These are phyloP conservation scores for Cornus florida DNA, from an alignment of 148 eudicot species.

Conservation along the genomic window DNA sequence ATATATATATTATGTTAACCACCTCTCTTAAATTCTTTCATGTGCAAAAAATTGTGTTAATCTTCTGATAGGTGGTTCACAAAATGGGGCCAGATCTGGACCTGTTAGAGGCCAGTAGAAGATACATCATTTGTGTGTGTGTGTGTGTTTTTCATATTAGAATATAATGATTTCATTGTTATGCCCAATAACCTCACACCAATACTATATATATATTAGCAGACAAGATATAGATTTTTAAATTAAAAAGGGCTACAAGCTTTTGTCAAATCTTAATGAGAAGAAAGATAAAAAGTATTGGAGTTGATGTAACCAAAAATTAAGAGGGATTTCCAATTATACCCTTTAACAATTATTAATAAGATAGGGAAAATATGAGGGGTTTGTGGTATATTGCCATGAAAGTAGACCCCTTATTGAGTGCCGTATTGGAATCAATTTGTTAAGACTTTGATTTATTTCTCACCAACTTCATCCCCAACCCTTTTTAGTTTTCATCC, in stretches of 20 bases:
- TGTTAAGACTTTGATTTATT: too few relatives aligned
- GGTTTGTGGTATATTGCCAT: too few relatives aligned
- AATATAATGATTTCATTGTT: too few relatives aligned
- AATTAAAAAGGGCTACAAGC: too few relatives aligned
- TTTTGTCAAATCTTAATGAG: too few relatives aligned
- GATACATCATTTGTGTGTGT: neutral
- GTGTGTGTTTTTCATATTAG: neutral
- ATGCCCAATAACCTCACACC: too few relatives aligned
- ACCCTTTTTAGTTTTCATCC: too few relatives aligned
- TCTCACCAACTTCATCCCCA: neutral
- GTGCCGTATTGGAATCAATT: too few relatives aligned
- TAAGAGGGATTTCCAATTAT: neutral
- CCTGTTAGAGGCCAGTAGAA: neutral
- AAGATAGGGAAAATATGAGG: too few relatives aligned
- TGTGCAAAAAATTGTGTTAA: neutral
- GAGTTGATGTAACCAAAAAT: neutral
- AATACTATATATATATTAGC: too few relatives aligned
- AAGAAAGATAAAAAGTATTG: neutral
- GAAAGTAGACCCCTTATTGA: too few relatives aligned
- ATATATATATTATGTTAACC: neutral
- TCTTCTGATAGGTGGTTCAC: neutral
- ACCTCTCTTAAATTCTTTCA: neutral
- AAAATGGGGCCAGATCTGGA: neutral
- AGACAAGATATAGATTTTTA: too few relatives aligned
- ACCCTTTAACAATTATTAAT: neutral